Percentiles rank a stretch among this genome's conserved stretches.
Conservation (phyloP, 768 basidiomycete genomes). For the Arthromyces matolae region DNA sequence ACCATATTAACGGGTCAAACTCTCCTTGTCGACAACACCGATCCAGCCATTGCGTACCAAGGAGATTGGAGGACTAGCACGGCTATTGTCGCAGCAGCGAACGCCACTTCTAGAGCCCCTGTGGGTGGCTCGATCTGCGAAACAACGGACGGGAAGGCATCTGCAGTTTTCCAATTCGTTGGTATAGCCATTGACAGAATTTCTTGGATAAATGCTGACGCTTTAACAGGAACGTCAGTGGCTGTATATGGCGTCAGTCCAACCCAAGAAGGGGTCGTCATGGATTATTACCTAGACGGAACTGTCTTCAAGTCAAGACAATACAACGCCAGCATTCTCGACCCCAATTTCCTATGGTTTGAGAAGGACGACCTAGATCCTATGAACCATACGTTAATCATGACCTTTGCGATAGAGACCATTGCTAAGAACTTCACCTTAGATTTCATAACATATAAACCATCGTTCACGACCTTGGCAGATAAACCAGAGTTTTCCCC, state of each 20-base stretch:
- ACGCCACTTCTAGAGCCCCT: neutral
- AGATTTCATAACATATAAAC: no score
- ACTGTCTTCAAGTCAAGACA: no score
- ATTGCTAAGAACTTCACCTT: no score
- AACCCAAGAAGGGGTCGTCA: no score
- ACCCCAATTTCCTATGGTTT: no score
- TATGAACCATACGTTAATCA: no score
- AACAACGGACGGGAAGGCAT: neutral
- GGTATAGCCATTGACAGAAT: neutral
- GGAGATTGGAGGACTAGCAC: neutral
- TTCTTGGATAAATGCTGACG: neutral
- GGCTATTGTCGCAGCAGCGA: neutral
- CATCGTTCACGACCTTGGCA: no score
- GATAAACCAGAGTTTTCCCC: no score
- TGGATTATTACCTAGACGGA: no score
- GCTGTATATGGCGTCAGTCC: neutral
- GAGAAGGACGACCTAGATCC: no score
- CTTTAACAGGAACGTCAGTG: neutral
- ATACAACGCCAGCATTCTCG: no score
- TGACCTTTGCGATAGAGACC: no score
- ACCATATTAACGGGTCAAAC: neutral
- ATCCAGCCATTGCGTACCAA: neutral
- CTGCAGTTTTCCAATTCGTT: neutral
- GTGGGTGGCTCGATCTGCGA: neutral
- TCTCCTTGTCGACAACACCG: neutral